Evolutionary conservation across 2,329 filamentous ascomycete species (phyloP).

Genomic region (Ascomycota sp.): DNA sequence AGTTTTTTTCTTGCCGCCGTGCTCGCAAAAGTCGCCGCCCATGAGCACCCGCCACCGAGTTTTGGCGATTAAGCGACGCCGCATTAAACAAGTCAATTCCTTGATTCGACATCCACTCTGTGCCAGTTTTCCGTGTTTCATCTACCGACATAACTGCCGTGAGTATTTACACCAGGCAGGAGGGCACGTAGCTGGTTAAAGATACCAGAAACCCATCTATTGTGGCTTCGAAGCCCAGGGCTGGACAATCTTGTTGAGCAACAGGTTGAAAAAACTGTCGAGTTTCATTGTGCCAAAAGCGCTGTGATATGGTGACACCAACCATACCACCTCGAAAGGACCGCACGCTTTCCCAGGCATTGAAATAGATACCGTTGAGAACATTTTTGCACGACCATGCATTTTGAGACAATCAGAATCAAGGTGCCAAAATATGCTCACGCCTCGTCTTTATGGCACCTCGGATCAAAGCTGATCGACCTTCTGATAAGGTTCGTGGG

Average conservation of each 20-base stretch:
- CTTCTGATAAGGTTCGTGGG: too few species aligned
- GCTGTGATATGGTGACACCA: background rate
- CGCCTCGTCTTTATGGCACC: slow-evolving; percentile 1
- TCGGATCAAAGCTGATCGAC: slow-evolving; percentile 2
- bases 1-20: slow-evolving; percentile 4
- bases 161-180: slow-evolving; percentile 2
- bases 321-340: slow-evolving; percentile 4
- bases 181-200: slow-evolving; percentile 1
- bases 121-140: slow-evolving; percentile 4
- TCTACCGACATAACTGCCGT: slow-evolving; percentile 4
- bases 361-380: slow-evolving; percentile 3
- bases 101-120: slow-evolving; percentile 1
- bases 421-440: slow-evolving; percentile 2
- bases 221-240: too few species aligned
- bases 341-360: slow-evolving; percentile 3
- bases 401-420: slow-evolving; percentile 2
- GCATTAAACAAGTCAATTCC: slow-evolving; percentile 3
- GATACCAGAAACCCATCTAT: slow-evolving; percentile 2
- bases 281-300: too few species aligned
- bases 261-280: background rate
- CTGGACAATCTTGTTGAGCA: slow-evolving; percentile 5
- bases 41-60: slow-evolving; percentile 3
- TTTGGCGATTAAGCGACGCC: slow-evolving; percentile 3
- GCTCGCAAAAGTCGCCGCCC: slow-evolving; percentile 5
- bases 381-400: slow-evolving; percentile 2